Conservation (phyloP, 1,139 yeast genomes). For the Yamadazyma atmosphaerica region DNA sequence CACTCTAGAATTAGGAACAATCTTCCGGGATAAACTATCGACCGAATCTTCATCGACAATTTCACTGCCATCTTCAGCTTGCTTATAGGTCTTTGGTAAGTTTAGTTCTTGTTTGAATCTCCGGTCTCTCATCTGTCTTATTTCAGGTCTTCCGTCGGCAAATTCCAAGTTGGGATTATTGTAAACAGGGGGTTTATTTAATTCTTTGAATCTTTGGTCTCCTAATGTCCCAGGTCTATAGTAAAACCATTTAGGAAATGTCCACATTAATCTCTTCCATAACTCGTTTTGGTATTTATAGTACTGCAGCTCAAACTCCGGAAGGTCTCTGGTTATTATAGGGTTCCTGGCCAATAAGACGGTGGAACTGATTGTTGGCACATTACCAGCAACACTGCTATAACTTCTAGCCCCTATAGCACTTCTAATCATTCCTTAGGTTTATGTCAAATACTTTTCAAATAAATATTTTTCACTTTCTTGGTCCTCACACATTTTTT, state of each 20-base stretch:
- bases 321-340: constrained; percentile 73
- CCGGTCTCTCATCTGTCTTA: constrained; percentile 87
- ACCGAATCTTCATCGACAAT: constrained; percentile 34
- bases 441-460: neutral
- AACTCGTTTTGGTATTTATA: constrained; percentile 83
- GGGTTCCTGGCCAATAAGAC: constrained; percentile 80
- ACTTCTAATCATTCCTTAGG: constrained; percentile 9
- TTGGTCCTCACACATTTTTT: neutral
- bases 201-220: constrained; percentile 75
- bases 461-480: neutral
- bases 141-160: constrained; percentile 82
- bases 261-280: constrained; percentile 93
- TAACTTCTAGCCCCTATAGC: constrained; percentile 8
- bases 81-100: constrained; percentile 60
- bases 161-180: constrained; percentile 75
- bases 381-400: constrained; percentile 5
- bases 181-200: constrained; percentile 74
- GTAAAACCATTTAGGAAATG: constrained; percentile 92
- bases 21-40: constrained; percentile 66
- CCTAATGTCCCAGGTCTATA: constrained; percentile 88
- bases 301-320: constrained; percentile 72
- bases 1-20: constrained; percentile 66
- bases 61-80: constrained; percentile 40
- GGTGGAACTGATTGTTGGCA: constrained; percentile 31
- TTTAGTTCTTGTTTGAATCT: constrained; percentile 73